Evolutionary conservation across 495 filamentous ascomycete genomes (phyloP).

Genomic region (Cairneyella variabilis): DNA sequence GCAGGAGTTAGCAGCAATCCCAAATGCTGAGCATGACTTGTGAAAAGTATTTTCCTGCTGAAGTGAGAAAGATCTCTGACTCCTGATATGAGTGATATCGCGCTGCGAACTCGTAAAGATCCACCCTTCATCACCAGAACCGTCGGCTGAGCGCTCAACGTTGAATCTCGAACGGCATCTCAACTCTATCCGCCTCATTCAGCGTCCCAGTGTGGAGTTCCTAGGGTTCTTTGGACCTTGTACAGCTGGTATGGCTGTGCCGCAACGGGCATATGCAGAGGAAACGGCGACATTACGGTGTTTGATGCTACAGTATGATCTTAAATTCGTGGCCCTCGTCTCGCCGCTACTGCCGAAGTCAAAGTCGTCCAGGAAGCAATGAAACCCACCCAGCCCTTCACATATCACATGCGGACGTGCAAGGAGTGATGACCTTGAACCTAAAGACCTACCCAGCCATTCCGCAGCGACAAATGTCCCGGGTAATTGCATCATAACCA

Average conservation of each 20-base stretch:
- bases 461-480: slow-evolving; percentile 3
- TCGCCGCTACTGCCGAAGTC: background rate
- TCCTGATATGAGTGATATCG: too few relatives aligned
- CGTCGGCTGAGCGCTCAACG: background rate
- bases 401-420: too few relatives aligned
- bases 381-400: too few relatives aligned
- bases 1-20: too few relatives aligned
- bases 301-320: background rate
- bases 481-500: slow-evolving; percentile 20
- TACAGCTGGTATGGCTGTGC: too few relatives aligned
- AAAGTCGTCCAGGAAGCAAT: too few relatives aligned
- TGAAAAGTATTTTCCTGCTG: background rate
- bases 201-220: background rate
- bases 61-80: too few relatives aligned
- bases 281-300: background rate
- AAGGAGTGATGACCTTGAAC: background rate
- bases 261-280: too few relatives aligned
- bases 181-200: background rate
- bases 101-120: slow-evolving; percentile 6
- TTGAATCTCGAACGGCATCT: background rate
- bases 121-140: background rate
- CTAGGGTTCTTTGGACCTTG: too few relatives aligned
- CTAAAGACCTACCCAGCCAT: background rate
- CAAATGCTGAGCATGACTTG: background rate
- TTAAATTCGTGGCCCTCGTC: background rate